phyloP scores from a whole-genome alignment of 192 early-diverging fungal species.

The Podila minutissima region DNA sequence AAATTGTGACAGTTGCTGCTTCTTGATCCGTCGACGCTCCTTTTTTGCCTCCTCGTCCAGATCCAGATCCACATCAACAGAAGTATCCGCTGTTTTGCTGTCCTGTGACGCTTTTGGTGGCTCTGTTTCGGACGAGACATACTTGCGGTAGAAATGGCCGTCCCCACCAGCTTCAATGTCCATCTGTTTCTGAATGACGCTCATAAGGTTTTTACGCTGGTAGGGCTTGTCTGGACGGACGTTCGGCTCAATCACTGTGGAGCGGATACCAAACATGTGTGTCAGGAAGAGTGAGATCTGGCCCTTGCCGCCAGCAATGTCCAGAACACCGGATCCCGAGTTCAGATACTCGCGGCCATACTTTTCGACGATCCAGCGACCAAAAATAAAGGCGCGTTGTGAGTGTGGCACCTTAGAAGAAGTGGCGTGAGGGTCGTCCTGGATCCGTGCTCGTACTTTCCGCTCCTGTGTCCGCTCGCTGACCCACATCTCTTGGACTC shows the following conservation, averaged over 20 bases:
- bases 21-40: slow-evolving; percentile 22
- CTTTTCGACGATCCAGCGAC: slow-evolving; percentile 55
- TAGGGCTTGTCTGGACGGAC: slow-evolving; percentile 39
- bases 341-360: slow-evolving; percentile 51
- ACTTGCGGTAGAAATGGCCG: slow-evolving; percentile 9
- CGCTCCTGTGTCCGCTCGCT: slow-evolving; percentile 44
- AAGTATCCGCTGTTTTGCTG: not conserved
- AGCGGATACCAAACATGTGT: slow-evolving; percentile 55
- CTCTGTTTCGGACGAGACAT: not conserved
- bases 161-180: slow-evolving; percentile 43
- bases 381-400: slow-evolving; percentile 59
- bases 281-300: slow-evolving; percentile 58
- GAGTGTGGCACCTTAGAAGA: slow-evolving; percentile 58
- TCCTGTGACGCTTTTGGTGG: too few species aligned
- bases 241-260: slow-evolving; percentile 63
- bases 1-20: slow-evolving; percentile 14
- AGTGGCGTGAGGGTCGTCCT: slow-evolving; percentile 52
- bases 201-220: slow-evolving; percentile 30
- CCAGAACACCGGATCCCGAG: slow-evolving; percentile 56
- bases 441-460: slow-evolving; percentile 31
- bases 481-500: slow-evolving; percentile 35
- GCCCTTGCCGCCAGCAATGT: slow-evolving; percentile 69
- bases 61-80: not conserved
- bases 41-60: not conserved
- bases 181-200: slow-evolving; percentile 31